Conservation (phyloP, 2,329 filamentous ascomycete species). For the Exophiala sideris region DNA sequence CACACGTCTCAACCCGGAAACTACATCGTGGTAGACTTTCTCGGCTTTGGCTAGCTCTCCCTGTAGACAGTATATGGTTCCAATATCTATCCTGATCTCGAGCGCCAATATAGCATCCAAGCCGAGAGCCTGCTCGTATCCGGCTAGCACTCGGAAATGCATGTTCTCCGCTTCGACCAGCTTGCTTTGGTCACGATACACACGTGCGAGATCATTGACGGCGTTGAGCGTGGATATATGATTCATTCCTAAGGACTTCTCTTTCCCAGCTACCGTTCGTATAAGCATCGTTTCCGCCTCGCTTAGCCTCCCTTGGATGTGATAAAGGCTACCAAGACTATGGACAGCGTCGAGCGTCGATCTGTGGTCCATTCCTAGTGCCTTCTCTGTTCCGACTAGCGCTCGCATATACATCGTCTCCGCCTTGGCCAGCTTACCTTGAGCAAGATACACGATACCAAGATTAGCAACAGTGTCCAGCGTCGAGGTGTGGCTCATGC, state of each 20-base stretch:
- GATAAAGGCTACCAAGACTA: conserved; percentile 29
- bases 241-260: conserved; percentile 25
- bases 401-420: conserved; percentile 28
- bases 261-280: conserved; percentile 25
- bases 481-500: conserved; percentile 25
- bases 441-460: conserved; percentile 21
- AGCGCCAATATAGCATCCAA: too few relatives aligned
- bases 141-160: conserved; percentile 19
- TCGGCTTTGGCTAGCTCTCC: background rate
- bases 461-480: conserved; percentile 25
- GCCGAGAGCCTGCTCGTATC: too few relatives aligned
- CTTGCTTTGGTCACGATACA: conserved; percentile 28
- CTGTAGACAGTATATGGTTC: background rate
- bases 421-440: conserved; percentile 28
- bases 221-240: conserved; percentile 28
- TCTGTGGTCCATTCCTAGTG: conserved; percentile 23
- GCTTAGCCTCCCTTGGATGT: conserved; percentile 27
- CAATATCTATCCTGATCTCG: background rate
- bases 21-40: background rate
- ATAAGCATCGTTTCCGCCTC: conserved; percentile 29
- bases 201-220: conserved; percentile 26
- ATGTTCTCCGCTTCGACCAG: conserved; percentile 28
- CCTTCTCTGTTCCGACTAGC: conserved; percentile 25
- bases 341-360: conserved; percentile 25
- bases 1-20: background rate